Base-by-base conservation (phyloP, 2,329 filamentous ascomycete species). In the Chaetomium strumarium region DNA sequence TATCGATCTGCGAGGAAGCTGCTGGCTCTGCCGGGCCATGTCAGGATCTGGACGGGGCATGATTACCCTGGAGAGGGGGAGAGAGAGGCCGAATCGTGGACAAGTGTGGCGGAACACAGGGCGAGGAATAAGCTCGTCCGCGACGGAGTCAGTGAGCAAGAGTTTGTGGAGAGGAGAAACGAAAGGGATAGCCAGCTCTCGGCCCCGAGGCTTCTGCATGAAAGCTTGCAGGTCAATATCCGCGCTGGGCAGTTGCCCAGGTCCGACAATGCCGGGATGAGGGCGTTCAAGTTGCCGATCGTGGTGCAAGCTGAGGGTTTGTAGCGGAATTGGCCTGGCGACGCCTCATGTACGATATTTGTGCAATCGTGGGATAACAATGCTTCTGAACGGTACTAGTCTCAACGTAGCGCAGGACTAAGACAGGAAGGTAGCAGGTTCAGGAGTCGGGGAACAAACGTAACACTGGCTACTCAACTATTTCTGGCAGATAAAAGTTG, bases 21-120 rank as follows among this genome's bases (percentile, higher is more conserved):
- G 0, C 67, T 80, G 0, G 52, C 56, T 19, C 47, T 80, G 1
- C 70, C 73, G 0, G 67, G 63, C 1, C 60, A 77, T 29, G 68
- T 71, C 40, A 75, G 71, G 45, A 70, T 81, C 41, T 81, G 76
- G 71, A 75, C 72, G 0, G 78, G 78, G 0, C 78, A 81, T 51
- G 78, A 81, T 57, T 81, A 81, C 53, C 75, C 77, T 0, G 68
- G 72, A 0, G 58, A 62, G 3, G 63, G 55, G 1, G 67, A 73
- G 4, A 52, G 52, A 0, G 62, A 56, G 0, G 70, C 75, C 0
- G 53, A 70, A 0, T 63, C 77, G 0, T 76, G 61, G 30, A 65
- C 73, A 56, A 78, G 66, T 0, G 76, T 80, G 0, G 57, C 58
- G 1, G 70, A 75, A 7, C 78, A 81, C 30, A 68, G 61, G n/a